Evolutionary conservation across 768 basidiomycete species (phyloP), one percentile per base, ranked within the genome.

Genomic region (Boletales sp.): DNA sequence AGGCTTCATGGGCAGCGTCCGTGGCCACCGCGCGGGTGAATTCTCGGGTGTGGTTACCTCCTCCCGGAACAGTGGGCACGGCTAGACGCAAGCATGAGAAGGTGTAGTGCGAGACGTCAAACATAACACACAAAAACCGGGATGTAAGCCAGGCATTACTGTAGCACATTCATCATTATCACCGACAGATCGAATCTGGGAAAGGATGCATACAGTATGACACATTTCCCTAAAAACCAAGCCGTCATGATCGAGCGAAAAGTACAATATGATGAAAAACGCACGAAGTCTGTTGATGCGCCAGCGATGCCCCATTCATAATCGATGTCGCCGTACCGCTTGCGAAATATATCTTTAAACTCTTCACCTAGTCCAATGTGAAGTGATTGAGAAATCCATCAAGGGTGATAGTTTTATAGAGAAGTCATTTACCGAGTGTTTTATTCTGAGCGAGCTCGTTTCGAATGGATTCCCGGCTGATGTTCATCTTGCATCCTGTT

Each of bases 231-330:
- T 65, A 6, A 1, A 30, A 54, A 13, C 48, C 19, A 8, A 34
- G 35, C 18, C 25, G 15, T 50, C 41, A 51, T 4, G 10, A 44
- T 31, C 17, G 11, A 35, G 8, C 21, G 18, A 32, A 9, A n/a
- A 38, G 25, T 13, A 11, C 10, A 19, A 43, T 32, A 32, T 1
- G 35, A 41, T 12, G n/a, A 7, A 11, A 34, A 10, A 70, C 85
- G 70, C 57, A 90, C 89, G 54, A 92, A 92, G 64, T 91, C 89
- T 1, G 89, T 91, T 10, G 87, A 90, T 5, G 86, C 89, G 46
- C 78, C 74, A n/a, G 70, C 67, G 57, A 84, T 84, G 34, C 87
- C 83, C 74, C 79, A 82, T 52, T 76, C 75, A 54, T 82, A 78
- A 60, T 84, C 81, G 42, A 85, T 71, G 6, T 68, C 65, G 0